A percentile compares a stretch with the other conserved stretches of the same genome.
Conservation (phyloP, 1,284 basidiomycete species). For the Pseudozyma hubeiensis region DNA sequence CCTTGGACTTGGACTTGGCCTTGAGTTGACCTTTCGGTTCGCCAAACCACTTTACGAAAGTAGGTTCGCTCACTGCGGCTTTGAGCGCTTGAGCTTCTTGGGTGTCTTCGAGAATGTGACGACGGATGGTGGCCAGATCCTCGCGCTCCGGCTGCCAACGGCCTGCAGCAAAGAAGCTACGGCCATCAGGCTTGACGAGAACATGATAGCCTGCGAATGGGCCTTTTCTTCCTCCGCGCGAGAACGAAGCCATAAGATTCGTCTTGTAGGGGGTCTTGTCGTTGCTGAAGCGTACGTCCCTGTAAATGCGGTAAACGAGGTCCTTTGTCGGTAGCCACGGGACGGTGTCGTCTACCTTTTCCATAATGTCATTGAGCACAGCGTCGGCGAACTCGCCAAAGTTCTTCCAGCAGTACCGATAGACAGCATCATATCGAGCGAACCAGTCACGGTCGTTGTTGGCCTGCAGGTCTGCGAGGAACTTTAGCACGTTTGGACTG, state of each 20-base stretch:
- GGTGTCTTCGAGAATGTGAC: slow-evolving; percentile 72
- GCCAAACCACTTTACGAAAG: slow-evolving; percentile 81
- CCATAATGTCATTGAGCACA: slow-evolving; percentile 76
- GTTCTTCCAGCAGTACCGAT: slow-evolving; percentile 71
- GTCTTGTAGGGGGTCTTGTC: slow-evolving; percentile 93
- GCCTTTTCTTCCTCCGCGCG: slow-evolving; percentile 83
- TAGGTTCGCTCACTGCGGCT: slow-evolving; percentile 74
- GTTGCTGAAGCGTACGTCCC: slow-evolving; percentile 86
- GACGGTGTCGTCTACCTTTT: slow-evolving; percentile 79
- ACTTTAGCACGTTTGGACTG: slow-evolving; percentile 84
- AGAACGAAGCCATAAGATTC: slow-evolving; percentile 80
- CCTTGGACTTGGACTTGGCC: slow-evolving; percentile 11
- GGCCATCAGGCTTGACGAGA: slow-evolving; percentile 38
- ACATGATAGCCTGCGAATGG: slow-evolving; percentile 75
- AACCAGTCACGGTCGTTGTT: slow-evolving; percentile 90
- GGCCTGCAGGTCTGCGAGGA: slow-evolving; percentile 76
- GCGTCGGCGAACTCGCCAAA: slow-evolving; percentile 84
- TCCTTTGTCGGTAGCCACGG: slow-evolving; percentile 87
- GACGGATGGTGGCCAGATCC: slow-evolving; percentile 81
- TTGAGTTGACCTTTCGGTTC: slow-evolving; percentile 69
- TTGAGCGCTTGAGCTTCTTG: slow-evolving; percentile 77
- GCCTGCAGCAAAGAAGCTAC: slow-evolving; percentile 81
- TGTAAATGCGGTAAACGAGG: slow-evolving; percentile 76
- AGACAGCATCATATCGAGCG: slow-evolving; percentile 72
- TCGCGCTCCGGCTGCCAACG: slow-evolving; percentile 85